Evolutionary conservation across 1,284 basidiomycete species (phyloP).

Genomic region (Naganishia albida): DNA sequence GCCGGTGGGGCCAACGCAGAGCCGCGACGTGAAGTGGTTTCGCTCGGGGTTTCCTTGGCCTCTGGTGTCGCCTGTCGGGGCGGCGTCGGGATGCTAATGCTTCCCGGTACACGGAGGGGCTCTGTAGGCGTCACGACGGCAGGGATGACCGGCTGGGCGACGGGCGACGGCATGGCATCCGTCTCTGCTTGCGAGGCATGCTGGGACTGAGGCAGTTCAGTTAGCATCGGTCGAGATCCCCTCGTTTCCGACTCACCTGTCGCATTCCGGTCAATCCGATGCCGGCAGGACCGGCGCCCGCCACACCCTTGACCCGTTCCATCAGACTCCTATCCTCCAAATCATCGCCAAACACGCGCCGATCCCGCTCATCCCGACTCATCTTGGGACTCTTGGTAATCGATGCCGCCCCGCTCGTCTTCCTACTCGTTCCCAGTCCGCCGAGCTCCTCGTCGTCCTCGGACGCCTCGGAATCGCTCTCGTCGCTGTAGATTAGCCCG

Average conservation of each 20-base stretch:
- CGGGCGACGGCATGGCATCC: neutral
- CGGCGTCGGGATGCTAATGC: slow-evolving; percentile 1
- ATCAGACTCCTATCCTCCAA: slow-evolving; percentile 11
- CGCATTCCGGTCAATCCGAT: neutral
- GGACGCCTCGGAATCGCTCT: slow-evolving; percentile 53
- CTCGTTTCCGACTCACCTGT: neutral
- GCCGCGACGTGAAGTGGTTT: neutral
- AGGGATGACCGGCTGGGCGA: neutral
- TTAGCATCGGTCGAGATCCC: too few relatives aligned
- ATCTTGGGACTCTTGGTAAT: slow-evolving; percentile 28
- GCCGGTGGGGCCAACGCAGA: neutral
- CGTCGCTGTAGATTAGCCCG: slow-evolving; percentile 53
- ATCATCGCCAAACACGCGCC: slow-evolving; percentile 13
- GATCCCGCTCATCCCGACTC: slow-evolving; percentile 35
- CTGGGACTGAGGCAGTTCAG: too few relatives aligned
- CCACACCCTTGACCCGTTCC: slow-evolving; percentile 25
- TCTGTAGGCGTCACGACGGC: neutral
- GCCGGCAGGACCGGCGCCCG: slow-evolving; percentile 4
- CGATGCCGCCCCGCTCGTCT: slow-evolving; percentile 16
- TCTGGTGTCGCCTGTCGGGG: slow-evolving; percentile 4
- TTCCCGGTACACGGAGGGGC: slow-evolving; percentile 15
- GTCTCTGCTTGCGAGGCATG: too few relatives aligned
- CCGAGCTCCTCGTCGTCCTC: slow-evolving; percentile 26
- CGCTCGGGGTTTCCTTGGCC: neutral
- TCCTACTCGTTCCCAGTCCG: neutral